Base-by-base conservation (phyloP, 202 grass and related monocot genomes). In the Musa balbisiana region DNA sequence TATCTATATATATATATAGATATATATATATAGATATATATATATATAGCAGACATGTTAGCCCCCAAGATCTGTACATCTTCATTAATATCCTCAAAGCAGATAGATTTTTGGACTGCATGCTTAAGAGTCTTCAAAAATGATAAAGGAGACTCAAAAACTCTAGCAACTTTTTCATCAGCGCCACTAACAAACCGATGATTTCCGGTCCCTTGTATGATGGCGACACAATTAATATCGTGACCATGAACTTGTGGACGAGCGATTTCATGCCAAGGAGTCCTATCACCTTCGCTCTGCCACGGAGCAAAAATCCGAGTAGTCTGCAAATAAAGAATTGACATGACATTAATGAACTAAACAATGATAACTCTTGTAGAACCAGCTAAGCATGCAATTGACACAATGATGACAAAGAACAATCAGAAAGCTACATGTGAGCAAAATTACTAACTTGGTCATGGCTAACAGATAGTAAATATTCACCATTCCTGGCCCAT, bases 31-130 rank as follows among this genome's bases (percentile, higher is more conserved):
- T n/a, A n/a, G n/a, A n/a, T n/a, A n/a, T n/a, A n/a, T n/a, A n/a
- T n/a, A n/a, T n/a, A n/a, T n/a, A n/a, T n/a, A 81, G 94, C 91
- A 50, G 94, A 98, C 94, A 98, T 92, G 86, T 98, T 98, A 71
- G 94, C 94, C 82, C 94, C 91, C 79, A 98, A 78, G 53, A 94
- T 84, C 79, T 89, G 94, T 73, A 98, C 86, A 64, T 84, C 73
- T 26, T 83, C 80, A 19, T 83, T 82, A 73, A 88, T 80, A 88
- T 90, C 69, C 25, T 91, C 81, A 22, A 84, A 80, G 76, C 78
- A 80, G 53, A 81, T 77, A 70, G 81, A 81, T 80, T 89, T 92
- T 79, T 85, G 73, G 63, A 84, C 75, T 73, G 91, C 88, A 82
- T 87, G 85, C 59, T 88, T 84, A 49, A 98, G 87, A 68, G 87